phyloP scores from a whole-genome alignment of 2,329 filamentous ascomycete species.

The Amylocarpus encephaloides region DNA sequence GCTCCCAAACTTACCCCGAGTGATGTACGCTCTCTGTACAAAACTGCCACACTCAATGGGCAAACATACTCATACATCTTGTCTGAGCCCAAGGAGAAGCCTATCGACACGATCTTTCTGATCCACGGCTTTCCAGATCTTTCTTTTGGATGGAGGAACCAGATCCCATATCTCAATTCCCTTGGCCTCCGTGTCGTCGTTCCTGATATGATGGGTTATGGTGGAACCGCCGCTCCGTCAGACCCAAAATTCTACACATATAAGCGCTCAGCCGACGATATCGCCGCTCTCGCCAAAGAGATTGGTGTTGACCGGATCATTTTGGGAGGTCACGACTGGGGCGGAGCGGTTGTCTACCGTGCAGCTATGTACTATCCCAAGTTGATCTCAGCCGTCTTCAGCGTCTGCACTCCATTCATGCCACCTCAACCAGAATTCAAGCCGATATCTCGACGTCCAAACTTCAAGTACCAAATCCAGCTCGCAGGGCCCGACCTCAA shows the following conservation, averaged over 20 bases:
- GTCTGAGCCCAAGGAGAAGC: constrained; percentile 41
- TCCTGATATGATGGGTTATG: constrained; percentile 77
- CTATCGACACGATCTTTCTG: constrained; percentile 44
- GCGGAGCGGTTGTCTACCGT: constrained; percentile 71
- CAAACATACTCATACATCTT: constrained; percentile 63
- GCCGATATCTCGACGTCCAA: constrained; percentile 50
- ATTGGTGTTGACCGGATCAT: constrained; percentile 53
- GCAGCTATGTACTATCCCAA: constrained; percentile 66
- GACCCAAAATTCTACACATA: constrained; percentile 57
- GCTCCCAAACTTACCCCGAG: constrained; percentile 57
- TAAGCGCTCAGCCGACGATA: constrained; percentile 67
- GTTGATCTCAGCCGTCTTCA: constrained; percentile 69
- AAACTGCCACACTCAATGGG: constrained; percentile 58
- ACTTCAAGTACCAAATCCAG: constrained; percentile 81
- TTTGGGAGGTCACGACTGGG: constrained; percentile 86
- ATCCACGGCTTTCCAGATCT: constrained; percentile 71
- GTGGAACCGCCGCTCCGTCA: constrained; percentile 63
- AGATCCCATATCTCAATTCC: constrained; percentile 69
- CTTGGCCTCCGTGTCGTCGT: constrained; percentile 73
- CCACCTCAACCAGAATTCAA: constrained; percentile 47
- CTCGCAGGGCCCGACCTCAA: constrained; percentile 65
- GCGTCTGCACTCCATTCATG: constrained; percentile 70
- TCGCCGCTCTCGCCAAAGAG: constrained; percentile 61
- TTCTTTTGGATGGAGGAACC: constrained; percentile 79
- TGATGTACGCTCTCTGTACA: constrained; percentile 61